Percentiles rank a stretch among this genome's conserved stretches.
phyloP scores from a whole-genome alignment of 352 stramenopile species.

The Phytopythium vexans region DNA sequence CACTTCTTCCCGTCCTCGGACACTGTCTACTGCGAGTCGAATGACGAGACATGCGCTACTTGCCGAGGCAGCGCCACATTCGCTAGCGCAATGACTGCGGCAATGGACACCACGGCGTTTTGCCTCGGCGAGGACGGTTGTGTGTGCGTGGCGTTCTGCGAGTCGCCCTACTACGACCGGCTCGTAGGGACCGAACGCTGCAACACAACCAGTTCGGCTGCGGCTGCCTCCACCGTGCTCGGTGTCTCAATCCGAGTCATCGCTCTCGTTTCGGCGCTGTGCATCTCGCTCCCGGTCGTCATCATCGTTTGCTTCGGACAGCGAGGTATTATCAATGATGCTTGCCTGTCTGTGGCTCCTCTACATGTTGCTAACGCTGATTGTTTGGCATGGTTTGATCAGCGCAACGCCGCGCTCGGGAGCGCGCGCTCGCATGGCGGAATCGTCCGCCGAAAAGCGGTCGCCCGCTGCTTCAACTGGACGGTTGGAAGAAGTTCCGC shows the following conservation, averaged over 20 bases:
- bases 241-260: conserved; percentile 2
- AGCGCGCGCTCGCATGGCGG: conserved; percentile 3
- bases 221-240: background rate
- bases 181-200: conserved; percentile 15
- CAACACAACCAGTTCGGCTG: background rate
- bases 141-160: conserved; percentile 35
- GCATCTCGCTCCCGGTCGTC: conserved; percentile 2
- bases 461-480: conserved; percentile 15
- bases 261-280: conserved; percentile 5
- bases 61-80: conserved; percentile 12
- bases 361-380: background rate
- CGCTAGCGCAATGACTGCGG: background rate
- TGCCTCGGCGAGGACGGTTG: conserved; percentile 28
- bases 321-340: conserved; percentile 4
- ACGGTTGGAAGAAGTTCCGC: conserved; percentile 25
- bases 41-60: conserved; percentile 18
- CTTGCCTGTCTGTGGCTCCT: background rate
- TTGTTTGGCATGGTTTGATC: background rate
- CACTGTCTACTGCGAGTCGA: conserved; percentile 41
- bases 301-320: conserved; percentile 5
- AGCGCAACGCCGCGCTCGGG: background rate
- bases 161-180: conserved; percentile 21
- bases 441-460: conserved; percentile 4
- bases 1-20: conserved; percentile 48
- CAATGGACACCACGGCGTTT: conserved; percentile 17